phyloP scores from a whole-genome alignment of 768 basidiomycete genomes.

The Asterophora lycoperdoides region DNA sequence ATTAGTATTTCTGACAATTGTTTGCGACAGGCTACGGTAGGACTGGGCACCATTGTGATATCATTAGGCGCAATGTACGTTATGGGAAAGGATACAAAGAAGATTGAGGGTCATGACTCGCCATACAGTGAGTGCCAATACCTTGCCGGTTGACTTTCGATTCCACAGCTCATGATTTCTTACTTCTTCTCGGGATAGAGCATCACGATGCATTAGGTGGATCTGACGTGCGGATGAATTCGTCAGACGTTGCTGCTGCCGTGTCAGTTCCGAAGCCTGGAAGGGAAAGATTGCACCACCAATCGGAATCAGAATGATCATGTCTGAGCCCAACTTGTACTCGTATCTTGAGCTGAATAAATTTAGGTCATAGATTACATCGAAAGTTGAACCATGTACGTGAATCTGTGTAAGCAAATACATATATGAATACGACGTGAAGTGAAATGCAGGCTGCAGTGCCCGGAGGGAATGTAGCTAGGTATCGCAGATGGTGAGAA shows the following conservation, averaged over 20 bases:
- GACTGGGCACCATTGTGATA: slow-evolving; percentile 24
- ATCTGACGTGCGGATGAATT: slow-evolving; percentile 34
- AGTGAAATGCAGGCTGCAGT: slow-evolving; percentile 10
- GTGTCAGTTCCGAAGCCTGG: slow-evolving; percentile 33
- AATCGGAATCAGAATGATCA: background rate
- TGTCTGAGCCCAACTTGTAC: background rate
- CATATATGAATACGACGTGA: background rate
- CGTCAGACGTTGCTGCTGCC: slow-evolving; percentile 34
- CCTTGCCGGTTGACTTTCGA: background rate
- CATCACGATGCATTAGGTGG: slow-evolving; percentile 16
- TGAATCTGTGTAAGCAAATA: background rate
- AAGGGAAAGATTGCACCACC: slow-evolving; percentile 21
- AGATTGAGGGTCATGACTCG: slow-evolving; percentile 29
- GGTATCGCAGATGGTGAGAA: no score
- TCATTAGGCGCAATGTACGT: slow-evolving; percentile 30
- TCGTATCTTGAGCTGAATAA: no score
- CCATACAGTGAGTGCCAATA: slow-evolving; percentile 26
- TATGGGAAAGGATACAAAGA: slow-evolving; percentile 28
- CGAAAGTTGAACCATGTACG: background rate
- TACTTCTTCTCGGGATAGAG: slow-evolving; percentile 10
- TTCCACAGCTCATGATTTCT: background rate
- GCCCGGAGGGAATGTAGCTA: background rate
- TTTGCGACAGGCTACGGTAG: slow-evolving; percentile 25
- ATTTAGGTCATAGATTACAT: no score
- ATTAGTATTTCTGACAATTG: background rate